Evolutionary conservation across 805 yeast genomes (phyloP), one percentile per base, ranked within the genome.

Genomic region (Candida xyloterini): DNA sequence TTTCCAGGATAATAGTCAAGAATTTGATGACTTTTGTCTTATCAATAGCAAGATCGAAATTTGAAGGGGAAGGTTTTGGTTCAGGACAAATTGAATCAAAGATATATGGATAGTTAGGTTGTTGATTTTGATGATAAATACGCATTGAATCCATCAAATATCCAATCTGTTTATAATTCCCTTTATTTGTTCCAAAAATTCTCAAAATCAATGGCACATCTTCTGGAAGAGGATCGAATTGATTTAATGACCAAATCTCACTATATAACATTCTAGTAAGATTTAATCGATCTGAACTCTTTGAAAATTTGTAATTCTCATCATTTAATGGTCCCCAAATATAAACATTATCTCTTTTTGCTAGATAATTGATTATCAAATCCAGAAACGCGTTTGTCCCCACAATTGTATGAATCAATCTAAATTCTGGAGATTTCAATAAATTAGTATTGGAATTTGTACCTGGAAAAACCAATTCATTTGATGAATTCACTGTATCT

Each of bases 371-470:
- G 5, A 71, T 30, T 3, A 79, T 13, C 15, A 79, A 32, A 7
- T 65, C 41, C 5, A 68, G 33, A 50, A 79, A 78, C 1, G 42
- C 40, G 1, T 42, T 40, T 7, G 57, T 52, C 0, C 81, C 82
- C 2, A 78, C 46, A 1, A 58, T 22, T 2, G 41, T 43, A 41
- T 63, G 73, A 0, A 79, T 38, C 3, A 52, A 45, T 22, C 66
- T 65, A 78, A 85, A 79, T 2, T 54, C 45, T 3, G 61, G 48
- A 4, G 65, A 53, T 42, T 76, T 78, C 14, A 82, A 45, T 2
- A 56, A 38, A 13, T 65, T 59, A 3, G 67, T 65, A 16, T 60
- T 59, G n/a, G 68, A 58, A 44, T 70, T 75, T 7, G 60, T 53
- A 5, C 62, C 56, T 1, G 50, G 46, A 25, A 70, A 60, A 31